Conservation (phyloP, 2,329 filamentous ascomycete genomes). For the Diaporthe helianthi region DNA sequence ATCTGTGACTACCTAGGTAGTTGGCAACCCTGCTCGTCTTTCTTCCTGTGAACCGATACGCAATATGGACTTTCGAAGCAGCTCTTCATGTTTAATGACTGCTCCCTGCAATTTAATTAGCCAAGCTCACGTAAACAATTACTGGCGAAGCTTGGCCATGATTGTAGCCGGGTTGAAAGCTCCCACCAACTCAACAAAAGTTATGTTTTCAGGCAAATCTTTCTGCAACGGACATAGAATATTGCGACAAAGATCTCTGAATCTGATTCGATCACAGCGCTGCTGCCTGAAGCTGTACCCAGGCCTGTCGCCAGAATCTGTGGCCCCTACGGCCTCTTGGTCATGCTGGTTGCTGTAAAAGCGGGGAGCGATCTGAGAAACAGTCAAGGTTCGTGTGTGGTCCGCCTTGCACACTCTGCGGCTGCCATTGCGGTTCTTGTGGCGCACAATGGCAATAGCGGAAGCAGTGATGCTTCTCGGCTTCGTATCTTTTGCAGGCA, state of each 20-base stretch:
- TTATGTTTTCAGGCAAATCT: no score
- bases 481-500: no score
- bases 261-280: background rate
- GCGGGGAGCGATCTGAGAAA: no score
- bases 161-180: background rate
- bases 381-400: no score
- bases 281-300: no score
- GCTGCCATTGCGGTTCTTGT: no score
- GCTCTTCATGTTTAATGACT: background rate
- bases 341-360: no score
- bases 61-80: background rate
- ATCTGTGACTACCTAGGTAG: slow-evolving; percentile 14
- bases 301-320: background rate
- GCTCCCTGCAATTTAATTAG: background rate
- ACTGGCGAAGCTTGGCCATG: no score
- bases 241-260: background rate
- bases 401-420: no score
- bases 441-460: no score
- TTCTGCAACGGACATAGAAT: background rate
- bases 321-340: background rate
- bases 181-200: background rate
- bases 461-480: no score
- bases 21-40: background rate
- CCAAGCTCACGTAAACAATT: background rate
- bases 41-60: background rate